Evolutionary conservation across 1,139 yeast genomes (phyloP).

Genomic region (Pichia cactophila): DNA sequence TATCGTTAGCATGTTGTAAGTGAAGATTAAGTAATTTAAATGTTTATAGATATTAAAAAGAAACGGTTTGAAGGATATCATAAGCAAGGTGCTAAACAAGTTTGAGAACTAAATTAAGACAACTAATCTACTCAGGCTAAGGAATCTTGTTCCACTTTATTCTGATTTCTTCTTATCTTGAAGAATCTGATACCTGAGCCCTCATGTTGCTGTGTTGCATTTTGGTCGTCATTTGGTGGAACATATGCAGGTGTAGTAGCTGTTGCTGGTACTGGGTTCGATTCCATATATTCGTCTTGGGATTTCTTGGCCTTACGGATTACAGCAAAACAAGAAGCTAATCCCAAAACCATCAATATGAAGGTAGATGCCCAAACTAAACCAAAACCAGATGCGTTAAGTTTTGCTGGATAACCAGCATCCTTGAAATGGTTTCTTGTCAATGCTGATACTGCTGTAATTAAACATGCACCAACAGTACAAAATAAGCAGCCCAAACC

Average conservation of each 20-base stretch:
- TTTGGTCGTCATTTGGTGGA: conserved; percentile 7
- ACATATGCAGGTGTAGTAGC: conserved; percentile 2
- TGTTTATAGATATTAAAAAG: not conserved
- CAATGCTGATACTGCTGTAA: conserved; percentile 61
- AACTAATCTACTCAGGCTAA: conserved; percentile 7
- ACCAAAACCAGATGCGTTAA: conserved; percentile 56
- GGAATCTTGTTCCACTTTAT: conserved; percentile 24
- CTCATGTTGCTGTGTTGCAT: conserved; percentile 16
- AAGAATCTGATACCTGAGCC: conserved; percentile 65
- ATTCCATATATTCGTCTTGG: not conserved
- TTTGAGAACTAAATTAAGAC: not conserved
- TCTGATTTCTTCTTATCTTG: conserved; percentile 55
- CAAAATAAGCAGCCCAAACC: conserved; percentile 46
- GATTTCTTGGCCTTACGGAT: conserved; percentile 39
- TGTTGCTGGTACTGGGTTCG: not conserved
- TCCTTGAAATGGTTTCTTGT: conserved; percentile 56
- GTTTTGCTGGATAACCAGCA: conserved; percentile 35
- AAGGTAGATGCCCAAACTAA: conserved; percentile 65
- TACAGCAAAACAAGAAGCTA: conserved; percentile 48
- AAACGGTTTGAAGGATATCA: not conserved
- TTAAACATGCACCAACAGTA: conserved; percentile 54
- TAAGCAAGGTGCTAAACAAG: not conserved
- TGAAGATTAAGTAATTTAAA: not conserved
- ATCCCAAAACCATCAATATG: conserved; percentile 43
- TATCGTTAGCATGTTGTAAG: not conserved